These are phyloP conservation scores for Lasiodiplodia citricola DNA, from an alignment of 2,329 filamentous ascomycete genomes.

Conservation along the genomic window DNA sequence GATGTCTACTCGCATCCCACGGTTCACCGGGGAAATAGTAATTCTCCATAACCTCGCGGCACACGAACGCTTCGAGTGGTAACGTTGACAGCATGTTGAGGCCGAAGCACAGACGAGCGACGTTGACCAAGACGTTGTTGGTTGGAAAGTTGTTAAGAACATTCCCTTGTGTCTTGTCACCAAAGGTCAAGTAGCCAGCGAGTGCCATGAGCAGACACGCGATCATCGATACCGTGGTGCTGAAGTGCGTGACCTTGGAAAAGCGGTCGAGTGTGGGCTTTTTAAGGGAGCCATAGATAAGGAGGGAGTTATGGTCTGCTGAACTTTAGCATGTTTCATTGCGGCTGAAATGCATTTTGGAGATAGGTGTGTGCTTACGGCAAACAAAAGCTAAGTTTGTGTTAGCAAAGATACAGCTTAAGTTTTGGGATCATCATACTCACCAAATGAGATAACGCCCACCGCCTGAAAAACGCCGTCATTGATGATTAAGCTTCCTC, in stretches of 20 bases:
- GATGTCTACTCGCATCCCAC: constrained; percentile 81
- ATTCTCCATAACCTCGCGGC: constrained; percentile 92
- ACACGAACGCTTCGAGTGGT: constrained; percentile 96
- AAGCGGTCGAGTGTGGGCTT: constrained; percentile 97
- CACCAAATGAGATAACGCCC: constrained; percentile 92
- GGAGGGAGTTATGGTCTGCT: constrained; percentile 86
- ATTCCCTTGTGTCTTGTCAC: constrained; percentile 89
- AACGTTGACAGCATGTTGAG: constrained; percentile 98
- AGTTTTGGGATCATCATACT: neutral
- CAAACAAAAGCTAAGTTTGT: constrained; percentile 65
- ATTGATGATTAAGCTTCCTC: constrained; percentile 76
- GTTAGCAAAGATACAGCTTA: constrained; percentile 28
- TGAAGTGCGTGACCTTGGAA: constrained; percentile 89
- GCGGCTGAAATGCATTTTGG: neutral
- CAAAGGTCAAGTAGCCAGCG: constrained; percentile 89
- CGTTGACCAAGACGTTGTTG: constrained; percentile 90
- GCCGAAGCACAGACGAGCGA: constrained; percentile 93
- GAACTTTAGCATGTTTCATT: neutral
- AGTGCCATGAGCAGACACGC: constrained; percentile 90
- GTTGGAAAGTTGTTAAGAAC: constrained; percentile 96
- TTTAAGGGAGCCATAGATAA: constrained; percentile 94
- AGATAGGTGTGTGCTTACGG: constrained; percentile 50
- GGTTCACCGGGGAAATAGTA: constrained; percentile 76
- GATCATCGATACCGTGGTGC: constrained; percentile 86
- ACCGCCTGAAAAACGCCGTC: constrained; percentile 92